A percentile compares a stretch with the other conserved stretches of the same genome.
Conservation (phyloP, 129 eudicot species). For the Silybum marianum region DNA sequence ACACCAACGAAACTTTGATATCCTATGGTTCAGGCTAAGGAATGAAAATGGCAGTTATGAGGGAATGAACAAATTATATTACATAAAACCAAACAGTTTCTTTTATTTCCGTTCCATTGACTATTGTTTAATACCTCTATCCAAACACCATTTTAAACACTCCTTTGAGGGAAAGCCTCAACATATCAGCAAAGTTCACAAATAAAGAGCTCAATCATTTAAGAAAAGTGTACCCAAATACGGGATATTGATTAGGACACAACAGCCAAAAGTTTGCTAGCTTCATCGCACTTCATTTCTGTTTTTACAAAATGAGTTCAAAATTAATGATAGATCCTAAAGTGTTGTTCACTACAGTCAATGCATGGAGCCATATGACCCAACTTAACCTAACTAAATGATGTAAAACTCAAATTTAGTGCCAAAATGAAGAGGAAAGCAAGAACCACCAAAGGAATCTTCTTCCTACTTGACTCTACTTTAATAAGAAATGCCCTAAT, state of each 20-base stretch:
- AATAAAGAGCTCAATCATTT: constrained; percentile 7
- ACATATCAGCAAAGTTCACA: neutral
- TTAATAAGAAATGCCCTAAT: constrained; percentile 23
- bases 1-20: neutral
- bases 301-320: neutral
- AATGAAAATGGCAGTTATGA: too few relatives aligned
- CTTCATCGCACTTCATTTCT: neutral
- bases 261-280: neutral
- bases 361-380: constrained; percentile 7
- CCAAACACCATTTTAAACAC: too few relatives aligned
- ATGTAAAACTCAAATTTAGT: constrained; percentile 4
- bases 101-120: too few relatives aligned
- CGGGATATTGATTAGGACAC: neutral
- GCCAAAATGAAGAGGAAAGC: neutral
- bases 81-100: too few relatives aligned
- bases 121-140: too few relatives aligned
- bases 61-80: too few relatives aligned
- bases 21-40: too few relatives aligned
- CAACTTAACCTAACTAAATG: constrained; percentile 1
- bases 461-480: constrained; percentile 13
- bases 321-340: neutral
- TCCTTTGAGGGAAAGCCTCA: neutral
- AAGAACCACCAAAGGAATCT: constrained; percentile 3
- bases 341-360: neutral
- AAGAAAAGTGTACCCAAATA: neutral